phyloP scores from a whole-genome alignment of 306 rosid genomes.

The Quercus parvula region DNA sequence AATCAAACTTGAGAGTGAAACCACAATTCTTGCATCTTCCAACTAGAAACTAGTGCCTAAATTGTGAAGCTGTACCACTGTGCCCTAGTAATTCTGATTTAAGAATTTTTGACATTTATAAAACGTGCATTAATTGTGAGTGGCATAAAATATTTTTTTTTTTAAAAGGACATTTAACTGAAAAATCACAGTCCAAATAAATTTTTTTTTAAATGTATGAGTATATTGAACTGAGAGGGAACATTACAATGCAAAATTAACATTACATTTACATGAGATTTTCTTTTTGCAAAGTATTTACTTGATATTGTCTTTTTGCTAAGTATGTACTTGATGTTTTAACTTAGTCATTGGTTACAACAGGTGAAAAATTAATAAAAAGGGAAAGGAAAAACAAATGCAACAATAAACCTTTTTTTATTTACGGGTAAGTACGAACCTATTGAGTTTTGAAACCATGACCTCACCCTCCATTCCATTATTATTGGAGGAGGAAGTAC shows the following conservation, averaged over 20 bases:
- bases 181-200: not conserved
- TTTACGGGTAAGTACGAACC: too few species aligned
- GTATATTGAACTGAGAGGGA: not conserved
- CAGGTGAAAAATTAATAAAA: too few species aligned
- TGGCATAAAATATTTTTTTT: not conserved
- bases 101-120: conserved; percentile 5
- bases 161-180: not conserved
- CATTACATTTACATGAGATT: not conserved
- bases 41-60: conserved; percentile 73
- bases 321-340: not conserved
- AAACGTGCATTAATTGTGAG: conserved; percentile 17
- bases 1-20: conserved; percentile 13
- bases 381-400: too few species aligned
- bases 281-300: too few species aligned
- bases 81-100: conserved; percentile 83
- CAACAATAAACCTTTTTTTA: too few species aligned
- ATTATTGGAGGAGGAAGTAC: too few species aligned
- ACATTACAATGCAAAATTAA: not conserved
- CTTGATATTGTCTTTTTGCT: too few species aligned
- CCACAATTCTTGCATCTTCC: conserved; percentile 97
- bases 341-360: not conserved
- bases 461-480: too few species aligned
- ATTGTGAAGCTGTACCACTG: conserved; percentile 87
- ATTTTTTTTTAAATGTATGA: too few species aligned
- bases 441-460: too few species aligned